These are phyloP conservation scores for Coelomomyces lativittatus DNA, from an alignment of 371 early-diverging fungal species.

Conservation along the genomic window DNA sequence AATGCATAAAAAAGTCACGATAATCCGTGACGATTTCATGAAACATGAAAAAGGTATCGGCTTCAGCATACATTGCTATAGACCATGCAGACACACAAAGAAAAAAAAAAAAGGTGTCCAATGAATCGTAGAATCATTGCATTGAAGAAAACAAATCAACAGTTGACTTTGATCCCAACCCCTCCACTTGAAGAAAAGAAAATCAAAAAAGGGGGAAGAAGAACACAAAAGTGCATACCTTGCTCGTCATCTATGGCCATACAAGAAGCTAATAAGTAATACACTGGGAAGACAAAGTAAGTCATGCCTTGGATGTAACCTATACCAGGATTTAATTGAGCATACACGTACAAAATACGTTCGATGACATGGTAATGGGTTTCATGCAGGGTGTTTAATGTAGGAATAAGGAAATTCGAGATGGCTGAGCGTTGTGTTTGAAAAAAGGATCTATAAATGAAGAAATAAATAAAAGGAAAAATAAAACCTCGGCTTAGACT, in stretches of 20 bases:
- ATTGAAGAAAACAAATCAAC: too few relatives aligned
- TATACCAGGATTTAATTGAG: slow-evolving; percentile 64
- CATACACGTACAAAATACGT: slow-evolving; percentile 61
- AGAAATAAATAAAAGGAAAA: too few relatives aligned
- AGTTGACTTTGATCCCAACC: too few relatives aligned
- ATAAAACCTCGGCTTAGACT: too few relatives aligned
- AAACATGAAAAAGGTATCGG: slow-evolving; percentile 67
- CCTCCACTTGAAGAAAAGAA: too few relatives aligned
- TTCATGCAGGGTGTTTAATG: neutral
- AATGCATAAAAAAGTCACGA: slow-evolving; percentile 60
- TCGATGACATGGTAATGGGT: slow-evolving; percentile 31
- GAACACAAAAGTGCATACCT: neutral
- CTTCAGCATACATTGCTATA: slow-evolving; percentile 52
- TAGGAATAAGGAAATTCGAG: neutral
- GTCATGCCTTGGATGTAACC: slow-evolving; percentile 85
- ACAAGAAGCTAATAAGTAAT: slow-evolving; percentile 50
- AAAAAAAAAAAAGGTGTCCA: neutral
- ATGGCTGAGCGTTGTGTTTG: neutral
- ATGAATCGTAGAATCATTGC: too few relatives aligned
- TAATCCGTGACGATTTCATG: slow-evolving; percentile 51
- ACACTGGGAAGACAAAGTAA: slow-evolving; percentile 63
- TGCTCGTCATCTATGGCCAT: slow-evolving; percentile 9
- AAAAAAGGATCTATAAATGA: neutral
- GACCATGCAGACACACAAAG: neutral
- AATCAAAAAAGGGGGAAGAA: neutral